Base-by-base conservation (phyloP, 1,139 yeast genomes). In the Candida frijolesensis region DNA sequence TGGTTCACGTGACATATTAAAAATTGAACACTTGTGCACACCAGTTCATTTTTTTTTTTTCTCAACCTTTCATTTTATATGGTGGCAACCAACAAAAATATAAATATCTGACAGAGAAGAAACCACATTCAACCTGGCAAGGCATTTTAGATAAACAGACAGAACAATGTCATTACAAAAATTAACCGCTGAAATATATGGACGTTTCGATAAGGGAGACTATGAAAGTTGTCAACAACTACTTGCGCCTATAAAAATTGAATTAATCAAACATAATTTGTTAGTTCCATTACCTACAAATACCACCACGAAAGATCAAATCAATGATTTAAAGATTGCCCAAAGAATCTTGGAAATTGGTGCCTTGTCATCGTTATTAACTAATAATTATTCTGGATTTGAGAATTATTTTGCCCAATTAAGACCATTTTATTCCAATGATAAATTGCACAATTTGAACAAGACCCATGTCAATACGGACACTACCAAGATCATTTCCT, bases 291-390 rank as follows among this genome's bases (percentile, higher is more conserved):
- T 80, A 45, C 56, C 72, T 3, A 51, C 68, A 44, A 70, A 68
- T 51, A 66, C 77, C 29, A 62, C 66, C 51, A 68, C 68, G 57
- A 68, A 60, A 60, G 81, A 72, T 64, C 74, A 67, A 65, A 65
- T 84, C 47, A 82, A 82, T 54, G 98, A 92, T 70, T 77, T 90
- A 56, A 77, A 80, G 55, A 88, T 91, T 45, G 84, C 96, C 10
- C 85, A 95, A 61, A 82, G 87, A 48, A 87, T 92, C 47, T 74
- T 94, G 48, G 98, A 92, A 67, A 84, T 91, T 54, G 97, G 96
- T 12, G 95, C 96, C 0, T 74, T 92, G 54, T 79, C 89, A 14
- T 80, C 91, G 46, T 82, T 94, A 55, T 84, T 86, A 58, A 68
- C 80, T 44, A 72, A 81, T 46, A 79, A 88, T 57, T 84, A 87